These are phyloP conservation scores for Punica granatum DNA, from an alignment of 345 rosid genomes.

Conservation along the genomic window DNA sequence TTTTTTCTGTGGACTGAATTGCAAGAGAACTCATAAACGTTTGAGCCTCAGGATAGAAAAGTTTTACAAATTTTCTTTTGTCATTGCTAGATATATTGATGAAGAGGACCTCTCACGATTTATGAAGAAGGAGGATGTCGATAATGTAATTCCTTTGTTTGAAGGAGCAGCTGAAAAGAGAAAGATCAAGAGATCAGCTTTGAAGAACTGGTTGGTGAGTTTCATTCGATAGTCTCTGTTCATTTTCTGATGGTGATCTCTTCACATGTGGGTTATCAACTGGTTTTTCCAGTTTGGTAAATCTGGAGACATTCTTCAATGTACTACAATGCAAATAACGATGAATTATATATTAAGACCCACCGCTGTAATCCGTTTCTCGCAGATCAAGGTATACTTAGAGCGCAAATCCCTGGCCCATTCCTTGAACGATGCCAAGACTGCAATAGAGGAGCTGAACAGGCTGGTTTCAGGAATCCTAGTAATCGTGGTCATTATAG, in stretches of 20 bases:
- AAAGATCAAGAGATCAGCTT: conserved; percentile 48
- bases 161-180: conserved; percentile 48
- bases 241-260: background rate
- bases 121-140: conserved; percentile 53
- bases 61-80: conserved; percentile 1
- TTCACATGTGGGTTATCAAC: background rate
- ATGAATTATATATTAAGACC: background rate
- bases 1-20: too few species aligned
- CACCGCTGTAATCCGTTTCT: background rate
- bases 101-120: conserved; percentile 62
- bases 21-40: too few species aligned
- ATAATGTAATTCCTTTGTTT: conserved; percentile 38
- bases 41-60: too few species aligned
- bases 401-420: conserved; percentile 55
- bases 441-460: conserved; percentile 66
- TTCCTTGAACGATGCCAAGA: conserved; percentile 56
- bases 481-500: conserved; percentile 26
- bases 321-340: background rate
- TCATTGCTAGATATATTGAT: conserved; percentile 40
- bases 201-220: conserved; percentile 65
- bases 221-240: background rate
- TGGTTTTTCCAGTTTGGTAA: too few species aligned
- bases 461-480: conserved; percentile 36
- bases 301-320: too few species aligned
- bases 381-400: conserved; percentile 50